These are phyloP conservation scores for Rhynchosporium secalis DNA, from an alignment of 2,329 filamentous ascomycete species.

Conservation along the genomic window DNA sequence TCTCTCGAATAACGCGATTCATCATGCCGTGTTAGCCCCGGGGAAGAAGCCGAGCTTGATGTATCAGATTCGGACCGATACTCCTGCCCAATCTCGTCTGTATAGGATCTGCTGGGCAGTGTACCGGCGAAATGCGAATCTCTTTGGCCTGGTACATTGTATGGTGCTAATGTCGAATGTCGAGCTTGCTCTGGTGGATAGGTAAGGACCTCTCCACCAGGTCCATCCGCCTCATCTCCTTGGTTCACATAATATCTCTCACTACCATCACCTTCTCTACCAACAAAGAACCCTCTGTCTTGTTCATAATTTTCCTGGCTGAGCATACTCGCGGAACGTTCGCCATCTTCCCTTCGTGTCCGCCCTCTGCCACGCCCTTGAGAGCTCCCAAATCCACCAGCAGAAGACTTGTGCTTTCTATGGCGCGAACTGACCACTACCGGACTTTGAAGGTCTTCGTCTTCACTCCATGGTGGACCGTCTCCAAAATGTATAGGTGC, in stretches of 20 bases:
- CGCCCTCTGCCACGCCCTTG: conserved; percentile 47
- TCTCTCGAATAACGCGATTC: conserved; percentile 83
- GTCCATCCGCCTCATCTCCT: conserved; percentile 68
- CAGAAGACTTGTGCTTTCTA: conserved; percentile 78
- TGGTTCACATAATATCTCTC: conserved; percentile 75
- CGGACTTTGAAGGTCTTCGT: conserved; percentile 90
- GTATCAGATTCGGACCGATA: conserved; percentile 55
- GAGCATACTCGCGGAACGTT: conserved; percentile 46
- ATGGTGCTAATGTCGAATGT: conserved; percentile 51
- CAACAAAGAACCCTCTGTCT: conserved; percentile 67
- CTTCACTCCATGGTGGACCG: conserved; percentile 91
- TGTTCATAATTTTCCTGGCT: conserved; percentile 54
- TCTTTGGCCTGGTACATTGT: conserved; percentile 48
- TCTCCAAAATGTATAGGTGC: conserved; percentile 83
- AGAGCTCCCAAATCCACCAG: conserved; percentile 46
- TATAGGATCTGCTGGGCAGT: conserved; percentile 42
- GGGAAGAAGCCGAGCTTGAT: conserved; percentile 60
- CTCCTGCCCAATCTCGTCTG: conserved; percentile 43
- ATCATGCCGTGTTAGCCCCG: conserved; percentile 60
- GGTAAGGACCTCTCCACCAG: conserved; percentile 77
- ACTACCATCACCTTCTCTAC: conserved; percentile 67
- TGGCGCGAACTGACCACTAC: conserved; percentile 81
- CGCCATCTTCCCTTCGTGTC: conserved; percentile 45
- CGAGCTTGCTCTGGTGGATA: conserved; percentile 67
- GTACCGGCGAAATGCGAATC: conserved; percentile 57